phyloP scores from a whole-genome alignment of 2,329 filamentous ascomycete genomes.

The Pleoardoris graminearum region DNA sequence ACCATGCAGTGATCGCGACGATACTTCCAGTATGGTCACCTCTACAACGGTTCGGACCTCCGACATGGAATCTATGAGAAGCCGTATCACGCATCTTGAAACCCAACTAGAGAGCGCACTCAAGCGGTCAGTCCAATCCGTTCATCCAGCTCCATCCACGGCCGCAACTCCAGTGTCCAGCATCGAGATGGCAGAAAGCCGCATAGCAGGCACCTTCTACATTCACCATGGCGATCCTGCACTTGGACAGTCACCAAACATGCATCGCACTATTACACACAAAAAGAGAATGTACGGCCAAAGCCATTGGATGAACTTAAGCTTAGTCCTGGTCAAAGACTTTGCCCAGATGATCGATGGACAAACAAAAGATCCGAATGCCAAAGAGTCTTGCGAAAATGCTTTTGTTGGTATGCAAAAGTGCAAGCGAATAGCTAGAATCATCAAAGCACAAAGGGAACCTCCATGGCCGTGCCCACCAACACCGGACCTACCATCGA shows the following conservation, averaged over 20 bases:
- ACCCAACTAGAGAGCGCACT: slow-evolving; percentile 41
- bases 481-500: slow-evolving; percentile 53
- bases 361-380: slow-evolving; percentile 32
- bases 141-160: slow-evolving; percentile 16
- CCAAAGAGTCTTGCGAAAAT: slow-evolving; percentile 36
- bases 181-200: slow-evolving; percentile 46
- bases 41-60: slow-evolving; percentile 27
- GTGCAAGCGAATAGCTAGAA: slow-evolving; percentile 58
- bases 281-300: slow-evolving; percentile 62
- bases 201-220: slow-evolving; percentile 51
- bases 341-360: slow-evolving; percentile 53
- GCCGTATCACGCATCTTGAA: slow-evolving; percentile 51
- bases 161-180: slow-evolving; percentile 25
- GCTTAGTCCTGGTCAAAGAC: slow-evolving; percentile 50
- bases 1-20: not conserved
- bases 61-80: slow-evolving; percentile 47
- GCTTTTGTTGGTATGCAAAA: slow-evolving; percentile 47
- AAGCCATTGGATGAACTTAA: slow-evolving; percentile 60
- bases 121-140: slow-evolving; percentile 3
- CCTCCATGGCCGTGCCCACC: slow-evolving; percentile 54
- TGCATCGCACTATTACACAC: slow-evolving; percentile 54
- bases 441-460: slow-evolving; percentile 56
- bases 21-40: not conserved
- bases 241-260: slow-evolving; percentile 35
- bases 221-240: slow-evolving; percentile 46